These are phyloP conservation scores for Tulasnella sp. DNA, from an alignment of 768 basidiomycete species.

Conservation along the genomic window DNA sequence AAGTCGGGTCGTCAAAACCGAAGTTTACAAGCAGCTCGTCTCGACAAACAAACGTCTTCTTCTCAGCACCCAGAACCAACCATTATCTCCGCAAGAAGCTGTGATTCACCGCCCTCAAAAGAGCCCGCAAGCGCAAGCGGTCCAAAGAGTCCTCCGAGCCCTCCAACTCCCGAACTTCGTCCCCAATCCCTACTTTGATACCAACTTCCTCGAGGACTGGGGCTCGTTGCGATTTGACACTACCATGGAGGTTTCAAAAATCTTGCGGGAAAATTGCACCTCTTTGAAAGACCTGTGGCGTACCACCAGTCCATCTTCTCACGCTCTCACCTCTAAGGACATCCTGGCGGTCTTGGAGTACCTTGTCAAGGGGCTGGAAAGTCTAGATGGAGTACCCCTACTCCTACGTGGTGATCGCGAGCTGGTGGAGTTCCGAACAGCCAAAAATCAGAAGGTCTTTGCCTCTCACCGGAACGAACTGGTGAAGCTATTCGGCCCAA, in stretches of 20 bases:
- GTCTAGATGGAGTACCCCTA: not conserved
- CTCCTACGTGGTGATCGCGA: not conserved
- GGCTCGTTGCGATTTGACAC: too few relatives aligned
- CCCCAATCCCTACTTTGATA: too few relatives aligned
- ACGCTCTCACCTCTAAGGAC: not conserved
- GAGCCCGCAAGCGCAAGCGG: too few relatives aligned
- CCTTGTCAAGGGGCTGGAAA: not conserved
- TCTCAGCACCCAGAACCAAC: not conserved
- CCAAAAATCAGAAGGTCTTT: not conserved
- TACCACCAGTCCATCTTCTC: not conserved
- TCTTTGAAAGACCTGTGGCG: too few relatives aligned
- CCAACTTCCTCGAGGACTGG: too few relatives aligned
- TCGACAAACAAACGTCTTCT: not conserved
- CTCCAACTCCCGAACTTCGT: too few relatives aligned
- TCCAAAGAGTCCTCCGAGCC: too few relatives aligned
- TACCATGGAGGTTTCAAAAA: too few relatives aligned
- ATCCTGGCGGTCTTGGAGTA: not conserved
- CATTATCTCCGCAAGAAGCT: too few relatives aligned
- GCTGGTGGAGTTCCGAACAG: not conserved
- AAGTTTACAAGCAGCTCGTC: not conserved
- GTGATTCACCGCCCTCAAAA: not conserved
- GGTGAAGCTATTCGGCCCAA: not conserved
- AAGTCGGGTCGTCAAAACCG: not conserved
- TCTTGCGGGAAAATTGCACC: too few relatives aligned
- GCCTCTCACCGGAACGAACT: not conserved